Evolutionary conservation across 2,329 filamentous ascomycete species (phyloP), one percentile per base, ranked within the genome.

Genomic region (Alternaria brassicicola): DNA sequence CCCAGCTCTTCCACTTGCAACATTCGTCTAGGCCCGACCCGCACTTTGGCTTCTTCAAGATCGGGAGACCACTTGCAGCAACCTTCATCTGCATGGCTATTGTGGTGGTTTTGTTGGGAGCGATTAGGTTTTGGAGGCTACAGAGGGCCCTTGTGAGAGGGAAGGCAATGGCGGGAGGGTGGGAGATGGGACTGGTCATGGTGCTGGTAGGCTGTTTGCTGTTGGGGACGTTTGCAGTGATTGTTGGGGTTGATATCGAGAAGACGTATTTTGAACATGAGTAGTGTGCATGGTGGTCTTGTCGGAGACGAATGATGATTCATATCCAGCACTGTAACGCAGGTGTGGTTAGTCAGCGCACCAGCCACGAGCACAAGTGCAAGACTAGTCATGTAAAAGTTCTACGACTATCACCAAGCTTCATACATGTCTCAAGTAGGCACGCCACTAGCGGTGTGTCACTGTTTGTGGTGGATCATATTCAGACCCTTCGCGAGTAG

Each of bases 1-100:
- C 88, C 0, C 89, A 92, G 69, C 82, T 92, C 7, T 91, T 90
- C 66, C 81, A 84, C 19, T 79, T 89, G 3, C 83, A 88, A 67
- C 80, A 86, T 28, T 71, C 80, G 25, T 69, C 79, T 8, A 68
- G 76, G 15, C 78, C 77, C 1, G 66, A 78, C 35, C 74, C 76
- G 2, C 75, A 78, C 10, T 83, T 90, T 57, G 86, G 86, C 1
- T 91, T 86, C 70, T 85, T 81, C 58, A 75, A 82, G 10, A 78
- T 90, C 3, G 88, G 88, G 3, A 83, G 84, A 54, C 88, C 89
- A 0, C 75, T 92, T 4, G 76, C 81, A 4, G 80, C 77, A 10
- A 73, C 81, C 6, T 82, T 83, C 51, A 83, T 86, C 36, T 71
- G 57, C 36, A 74, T 79, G 25, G 84, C 84, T 0, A 78, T 86